Base-by-base conservation (phyloP, 164 flowering plant species). In the Cinnamomum chago region DNA sequence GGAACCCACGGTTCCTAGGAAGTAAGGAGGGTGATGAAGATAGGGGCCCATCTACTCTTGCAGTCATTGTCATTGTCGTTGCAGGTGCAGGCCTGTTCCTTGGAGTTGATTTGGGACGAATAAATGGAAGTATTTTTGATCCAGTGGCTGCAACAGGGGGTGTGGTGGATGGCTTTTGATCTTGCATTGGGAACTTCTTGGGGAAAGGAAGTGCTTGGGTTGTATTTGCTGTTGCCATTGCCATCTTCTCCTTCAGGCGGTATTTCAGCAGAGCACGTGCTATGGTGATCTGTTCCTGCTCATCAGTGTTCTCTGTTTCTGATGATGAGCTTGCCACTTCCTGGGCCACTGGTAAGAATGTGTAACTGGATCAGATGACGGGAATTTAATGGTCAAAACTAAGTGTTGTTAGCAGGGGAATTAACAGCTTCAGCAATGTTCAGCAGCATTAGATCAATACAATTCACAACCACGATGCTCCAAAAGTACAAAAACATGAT, bases 271-370 rank as follows among this genome's bases (percentile, higher is more conserved):
- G 79, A 30, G 97, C 98, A 13, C 95, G 82, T 17, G 99, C 98
- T 69, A 95, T 87, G 65, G 90, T 90, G 65, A 92, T 85, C 82
- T 95, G 98, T 75, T 93, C 99, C 67, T 90, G 88, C 82, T 92
- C 98, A 50, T 93, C 98, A 52, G 70, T 89, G 84, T 82, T 87
- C 77, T 88, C 91, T 15, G 82, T 79, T 74, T 90, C 95, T 35
- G 92, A 81, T 33, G 96, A 86, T 73, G 88, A 87, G 78, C 86
- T 86, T 50, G 89, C 82, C 55, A 84, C 65, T 84, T 92, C 86
- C 75, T 90, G 84, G 65, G 95, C 95, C 95, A 93, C 97, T 92
- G 87, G 11, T 33, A 74, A 25, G 50, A 67, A 73, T 4, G 20
- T 20, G 20, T 6, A 10, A 15, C 66, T 55, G 60, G 68, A 33